A percentile compares a stretch with the other conserved stretches of the same genome.
phyloP scores from a whole-genome alignment of 441 rosid species.

The Corymbia citriodora region DNA sequence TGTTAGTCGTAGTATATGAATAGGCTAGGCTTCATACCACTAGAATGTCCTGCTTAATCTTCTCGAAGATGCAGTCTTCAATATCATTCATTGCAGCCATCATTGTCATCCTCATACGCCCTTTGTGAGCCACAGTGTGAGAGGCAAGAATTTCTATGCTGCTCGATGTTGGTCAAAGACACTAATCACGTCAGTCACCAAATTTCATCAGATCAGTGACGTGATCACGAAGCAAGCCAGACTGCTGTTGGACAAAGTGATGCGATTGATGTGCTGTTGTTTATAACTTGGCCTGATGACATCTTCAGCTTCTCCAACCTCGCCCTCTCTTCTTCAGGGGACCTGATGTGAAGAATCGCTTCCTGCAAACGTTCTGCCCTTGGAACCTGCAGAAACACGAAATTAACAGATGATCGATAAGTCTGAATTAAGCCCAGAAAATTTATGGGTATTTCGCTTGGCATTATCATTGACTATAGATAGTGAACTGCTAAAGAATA shows the following conservation, averaged over 20 bases:
- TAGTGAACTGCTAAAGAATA: background rate
- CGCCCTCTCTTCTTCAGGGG: background rate
- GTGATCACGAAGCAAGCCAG: background rate
- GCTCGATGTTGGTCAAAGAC: background rate
- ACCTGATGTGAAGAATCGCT: background rate
- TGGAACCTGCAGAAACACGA: background rate
- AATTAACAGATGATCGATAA: background rate
- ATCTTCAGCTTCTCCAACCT: background rate
- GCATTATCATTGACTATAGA: background rate
- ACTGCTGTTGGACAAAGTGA: background rate
- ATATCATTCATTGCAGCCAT: background rate
- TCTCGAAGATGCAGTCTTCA: background rate
- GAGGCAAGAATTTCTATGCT: background rate
- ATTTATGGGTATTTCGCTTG: background rate
- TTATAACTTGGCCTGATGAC: background rate
- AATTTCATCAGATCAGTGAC: background rate
- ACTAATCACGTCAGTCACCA: accelerated
- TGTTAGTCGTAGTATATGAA: accelerated
- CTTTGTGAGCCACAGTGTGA: background rate
- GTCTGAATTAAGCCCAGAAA: background rate
- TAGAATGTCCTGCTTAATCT: background rate
- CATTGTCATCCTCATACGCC: background rate
- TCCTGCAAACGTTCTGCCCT: background rate
- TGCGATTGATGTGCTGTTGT: background rate
- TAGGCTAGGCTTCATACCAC: background rate